Base-by-base conservation (phyloP, 2,329 filamentous ascomycete genomes). In the Thelonectria rubi region DNA sequence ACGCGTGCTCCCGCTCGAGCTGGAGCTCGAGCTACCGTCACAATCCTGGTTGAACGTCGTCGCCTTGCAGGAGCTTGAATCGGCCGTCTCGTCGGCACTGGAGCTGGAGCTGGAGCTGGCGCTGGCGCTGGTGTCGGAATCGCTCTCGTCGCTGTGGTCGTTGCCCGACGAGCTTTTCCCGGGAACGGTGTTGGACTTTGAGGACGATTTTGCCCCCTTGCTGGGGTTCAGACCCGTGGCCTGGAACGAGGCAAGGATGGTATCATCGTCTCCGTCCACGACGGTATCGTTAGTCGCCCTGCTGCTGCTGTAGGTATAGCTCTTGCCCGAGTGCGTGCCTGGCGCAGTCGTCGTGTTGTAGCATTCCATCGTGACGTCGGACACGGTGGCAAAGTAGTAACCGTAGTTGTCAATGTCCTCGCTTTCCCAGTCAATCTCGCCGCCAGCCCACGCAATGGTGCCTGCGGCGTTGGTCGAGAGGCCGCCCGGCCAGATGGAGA, bases 401-500 rank as follows among this genome's bases (percentile, higher is more conserved):
- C 92, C 92, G 73, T 92, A 84, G 51, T 85, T 84, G 79, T 92
- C 82, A 82, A 98, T 94, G 77, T 96, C 80, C 67, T 86, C 87
- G 75, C 91, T 82, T 32, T 77, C 62, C 94, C 95, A 99, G 82
- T 97, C 86, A 67, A 99, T 94, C 53, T 86, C 80, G 70, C 95
- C 95, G 73, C 95, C 95, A 17, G 94, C 92, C 95, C 95, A 99
- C 54, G 89, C 84, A 67, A 97, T 86, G 32, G 95, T 98, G 58
- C 95, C 95, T 74, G 91, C 74, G 40, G 87, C 91, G 76, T 97
- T 97, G 72, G 84, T 85, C 8, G 87, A 79, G 49, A 91, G 86
- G 74, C 95, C 95, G 72, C 92, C 95, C 37, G 95, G 95, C 95
- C 95, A 99, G 73, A 99, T 88, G n/a, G 95, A 98, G 52, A 99